A percentile compares a stretch with the other conserved stretches of the same genome.
These are phyloP conservation scores for Brachypodium distachyon DNA, from an alignment of 202 grass and related monocot species.

Conservation along the genomic window DNA sequence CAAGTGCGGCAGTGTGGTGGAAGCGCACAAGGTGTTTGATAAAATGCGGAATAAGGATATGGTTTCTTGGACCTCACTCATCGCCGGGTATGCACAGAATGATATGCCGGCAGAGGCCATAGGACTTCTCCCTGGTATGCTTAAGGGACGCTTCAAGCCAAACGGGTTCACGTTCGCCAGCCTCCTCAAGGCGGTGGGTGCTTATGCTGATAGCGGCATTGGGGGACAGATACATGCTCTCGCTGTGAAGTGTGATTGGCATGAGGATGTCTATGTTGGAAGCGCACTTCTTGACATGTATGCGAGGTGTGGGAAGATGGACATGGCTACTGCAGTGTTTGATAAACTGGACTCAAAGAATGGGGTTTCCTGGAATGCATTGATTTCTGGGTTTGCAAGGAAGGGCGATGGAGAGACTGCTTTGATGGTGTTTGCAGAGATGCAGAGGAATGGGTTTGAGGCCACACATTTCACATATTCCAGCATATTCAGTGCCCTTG, in stretches of 20 bases:
- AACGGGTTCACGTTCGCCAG: slow-evolving; percentile 67
- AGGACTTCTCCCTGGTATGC: slow-evolving; percentile 41
- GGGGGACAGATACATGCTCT: slow-evolving; percentile 47
- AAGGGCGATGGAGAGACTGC: slow-evolving; percentile 57
- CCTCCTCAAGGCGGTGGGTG: slow-evolving; percentile 51
- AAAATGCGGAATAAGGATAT: slow-evolving; percentile 43
- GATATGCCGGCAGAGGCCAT: slow-evolving; percentile 44
- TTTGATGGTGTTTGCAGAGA: slow-evolving; percentile 36
- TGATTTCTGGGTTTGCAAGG: slow-evolving; percentile 61
- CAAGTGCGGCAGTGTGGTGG: slow-evolving; percentile 26
- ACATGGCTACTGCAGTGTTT: slow-evolving; percentile 45
- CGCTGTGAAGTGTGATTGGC: slow-evolving; percentile 35
- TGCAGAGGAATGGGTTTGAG: slow-evolving; percentile 46
- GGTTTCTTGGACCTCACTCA: slow-evolving; percentile 78
- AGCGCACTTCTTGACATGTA: slow-evolving; percentile 81
- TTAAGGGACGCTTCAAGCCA: slow-evolving; percentile 17
- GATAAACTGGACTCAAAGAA: slow-evolving; percentile 44
- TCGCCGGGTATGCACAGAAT: slow-evolving; percentile 63
- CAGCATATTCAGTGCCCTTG: slow-evolving; percentile 45
- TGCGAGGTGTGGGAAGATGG: slow-evolving; percentile 32
- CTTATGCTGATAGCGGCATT: not conserved
- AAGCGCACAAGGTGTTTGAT: slow-evolving; percentile 48
- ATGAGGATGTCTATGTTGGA: slow-evolving; percentile 57
- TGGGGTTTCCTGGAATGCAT: slow-evolving; percentile 44
- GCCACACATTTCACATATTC: slow-evolving; percentile 54